Percentiles rank a stretch among this genome's conserved stretches.
Evolutionary conservation across 225 moss, liverwort and hornwort species (phyloP).

Genomic region (Thuidium tamariscinum): DNA sequence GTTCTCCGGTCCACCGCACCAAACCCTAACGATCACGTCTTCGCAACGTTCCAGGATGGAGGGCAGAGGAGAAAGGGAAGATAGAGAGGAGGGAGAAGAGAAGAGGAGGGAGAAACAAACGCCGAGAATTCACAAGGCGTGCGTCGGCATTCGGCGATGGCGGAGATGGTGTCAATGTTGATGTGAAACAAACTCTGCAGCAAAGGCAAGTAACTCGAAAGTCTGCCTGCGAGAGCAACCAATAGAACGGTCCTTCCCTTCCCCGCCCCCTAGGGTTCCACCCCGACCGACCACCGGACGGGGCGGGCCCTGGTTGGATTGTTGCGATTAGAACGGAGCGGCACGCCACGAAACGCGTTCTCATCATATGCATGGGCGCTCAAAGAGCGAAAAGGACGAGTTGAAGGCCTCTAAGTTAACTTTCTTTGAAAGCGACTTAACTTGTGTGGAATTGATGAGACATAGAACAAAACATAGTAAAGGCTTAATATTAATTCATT

Average conservation of each 20-base stretch:
- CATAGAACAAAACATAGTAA: neutral
- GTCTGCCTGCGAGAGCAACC: neutral
- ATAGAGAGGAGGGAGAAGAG: slow-evolving; percentile 19
- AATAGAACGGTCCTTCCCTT: neutral
- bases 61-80: neutral
- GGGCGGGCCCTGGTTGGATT: neutral
- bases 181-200: slow-evolving; percentile 3
- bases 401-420: too few species aligned
- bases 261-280: slow-evolving; percentile 5
- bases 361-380: neutral
- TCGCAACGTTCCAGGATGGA: slow-evolving; percentile 3
- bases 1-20: neutral
- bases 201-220: neutral
- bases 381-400: neutral
- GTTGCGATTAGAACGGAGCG: neutral
- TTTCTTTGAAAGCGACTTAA: too few species aligned
- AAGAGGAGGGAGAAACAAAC: neutral
- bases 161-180: slow-evolving; percentile 11
- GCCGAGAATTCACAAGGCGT: slow-evolving; percentile 12
- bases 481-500: neutral
- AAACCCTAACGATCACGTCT: slow-evolving; percentile 31
- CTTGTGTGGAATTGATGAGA: neutral
- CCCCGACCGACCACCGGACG: slow-evolving; percentile 2
- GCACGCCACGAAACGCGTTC: neutral
- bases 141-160: slow-evolving; percentile 33